Evolutionary conservation across 805 yeast genomes (phyloP), one percentile per base, ranked within the genome.

Genomic region (Schizosaccharomyces japonicus): DNA sequence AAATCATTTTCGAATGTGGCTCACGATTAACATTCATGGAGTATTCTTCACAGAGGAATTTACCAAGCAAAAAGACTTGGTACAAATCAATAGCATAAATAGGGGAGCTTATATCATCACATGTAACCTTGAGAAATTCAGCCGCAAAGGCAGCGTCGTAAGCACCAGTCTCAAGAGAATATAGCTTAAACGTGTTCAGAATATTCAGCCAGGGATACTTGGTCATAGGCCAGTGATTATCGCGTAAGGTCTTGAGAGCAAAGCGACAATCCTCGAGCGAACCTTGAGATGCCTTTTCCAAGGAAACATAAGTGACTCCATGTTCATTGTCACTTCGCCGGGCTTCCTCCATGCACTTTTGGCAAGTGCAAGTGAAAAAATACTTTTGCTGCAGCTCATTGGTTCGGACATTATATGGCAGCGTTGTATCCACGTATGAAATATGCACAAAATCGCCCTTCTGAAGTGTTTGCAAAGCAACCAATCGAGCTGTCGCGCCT

Each of bases 351-450:
- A 11, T 28, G 28, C 53, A 50, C 4, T 34, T 40, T 5, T 17
- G 5, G 29, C 53, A 51, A 4, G 36, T n/a, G 42, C 53, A 51
- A 15, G 23, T 11, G 29, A 51, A 51, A 36, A 40, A 47, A 25
- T 50, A 51, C 21, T 45, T 47, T n/a, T 39, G 19, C 32, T 27
- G n/a, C 6, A 51, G 39, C 13, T 26, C 27, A 7, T 34, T 19
- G 13, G 27, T 36, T 13, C 53, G 47, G 3, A 34, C 15, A 3
- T 45, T 45, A 8, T 26, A 19, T 3, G 52, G 47, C 30, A 45
- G 30, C n/a, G 49, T 48, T 36, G 44, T 40, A 27, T 51, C 53
- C 25, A 47, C 50, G 47, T 52, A 52, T 10, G 53, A 48, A 10
- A 52, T 50, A 19, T 44, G 31, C 19, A 52, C 15, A 25, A 51